phyloP scores from a whole-genome alignment of 2,329 filamentous ascomycete species.

The Metarhizium rileyi region DNA sequence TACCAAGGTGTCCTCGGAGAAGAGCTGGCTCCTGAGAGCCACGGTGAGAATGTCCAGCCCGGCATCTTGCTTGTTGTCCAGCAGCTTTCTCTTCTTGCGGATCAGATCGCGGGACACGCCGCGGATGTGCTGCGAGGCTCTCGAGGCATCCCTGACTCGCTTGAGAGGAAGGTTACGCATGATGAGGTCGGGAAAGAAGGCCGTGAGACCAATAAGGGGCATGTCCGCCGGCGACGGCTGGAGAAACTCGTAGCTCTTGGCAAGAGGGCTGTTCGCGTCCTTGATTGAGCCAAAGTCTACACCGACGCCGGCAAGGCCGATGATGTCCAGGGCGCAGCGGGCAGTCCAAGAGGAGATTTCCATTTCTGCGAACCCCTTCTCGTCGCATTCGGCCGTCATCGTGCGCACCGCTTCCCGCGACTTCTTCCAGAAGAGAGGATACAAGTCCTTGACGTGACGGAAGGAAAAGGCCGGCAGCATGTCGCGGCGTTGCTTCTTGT shows the following conservation, averaged over 20 bases:
- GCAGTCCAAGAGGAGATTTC: conserved; percentile 13
- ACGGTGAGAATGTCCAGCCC: conserved; percentile 29
- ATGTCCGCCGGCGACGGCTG: conserved; percentile 6
- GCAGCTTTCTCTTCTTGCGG: conserved; percentile 16
- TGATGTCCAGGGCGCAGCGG: conserved; percentile 25
- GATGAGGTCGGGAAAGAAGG: conserved; percentile 7
- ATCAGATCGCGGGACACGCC: conserved; percentile 22
- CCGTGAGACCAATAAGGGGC: conserved; percentile 6
- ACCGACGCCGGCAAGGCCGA: conserved; percentile 23
- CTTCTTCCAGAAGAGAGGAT: conserved; percentile 24
- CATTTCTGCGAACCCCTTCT: conserved; percentile 9
- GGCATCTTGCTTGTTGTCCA: conserved; percentile 14
- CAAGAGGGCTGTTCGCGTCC: conserved; percentile 23
- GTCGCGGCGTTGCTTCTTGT: conserved; percentile 22
- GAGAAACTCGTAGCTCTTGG: conserved; percentile 21
- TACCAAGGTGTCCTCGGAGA: conserved; percentile 29
- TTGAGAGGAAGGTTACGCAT: conserved; percentile 7
- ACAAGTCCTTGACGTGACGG: conserved; percentile 22
- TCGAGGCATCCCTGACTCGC: conserved; percentile 14
- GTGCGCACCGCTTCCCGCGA: conserved; percentile 15
- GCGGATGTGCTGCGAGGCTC: conserved; percentile 17
- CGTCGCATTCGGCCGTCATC: conserved; percentile 4
- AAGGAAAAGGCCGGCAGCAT: conserved; percentile 23
- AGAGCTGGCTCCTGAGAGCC: conserved; percentile 19
- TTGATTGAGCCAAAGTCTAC: conserved; percentile 23